A percentile compares a stretch with the other conserved stretches of the same genome.
Evolutionary conservation across 164 flowering plant genomes (phyloP).

Genomic region (Paratinospora sagittata): DNA sequence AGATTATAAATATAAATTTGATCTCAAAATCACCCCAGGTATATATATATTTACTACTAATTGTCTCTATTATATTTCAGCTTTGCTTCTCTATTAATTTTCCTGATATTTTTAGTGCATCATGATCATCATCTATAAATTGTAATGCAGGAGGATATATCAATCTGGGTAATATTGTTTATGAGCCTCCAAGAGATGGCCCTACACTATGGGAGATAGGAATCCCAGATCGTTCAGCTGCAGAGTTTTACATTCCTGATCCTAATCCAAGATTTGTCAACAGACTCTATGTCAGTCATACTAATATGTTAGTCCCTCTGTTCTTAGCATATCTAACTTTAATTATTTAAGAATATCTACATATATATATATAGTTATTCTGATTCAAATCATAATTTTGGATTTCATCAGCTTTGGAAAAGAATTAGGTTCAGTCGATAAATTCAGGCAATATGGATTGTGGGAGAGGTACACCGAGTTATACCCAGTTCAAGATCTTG

Average conservation of each 20-base stretch:
- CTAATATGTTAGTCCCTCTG: constrained; percentile 44
- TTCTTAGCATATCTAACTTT: not conserved
- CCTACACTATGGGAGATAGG: constrained; percentile 94
- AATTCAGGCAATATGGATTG: constrained; percentile 74
- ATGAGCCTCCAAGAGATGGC: constrained; percentile 67
- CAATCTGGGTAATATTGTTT: constrained; percentile 46
- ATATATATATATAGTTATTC: not conserved
- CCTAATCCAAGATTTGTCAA: constrained; percentile 60
- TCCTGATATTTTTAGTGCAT: not conserved
- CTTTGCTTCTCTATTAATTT: not conserved
- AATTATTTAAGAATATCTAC: not conserved
- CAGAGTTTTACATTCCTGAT: constrained; percentile 70
- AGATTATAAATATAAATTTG: constrained; percentile 41
- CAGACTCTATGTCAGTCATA: constrained; percentile 49
- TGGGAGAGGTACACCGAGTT: constrained; percentile 73
- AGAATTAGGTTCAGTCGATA: constrained; percentile 4
- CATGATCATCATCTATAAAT: not conserved
- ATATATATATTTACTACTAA: not conserved
- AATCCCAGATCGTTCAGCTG: constrained; percentile 75
- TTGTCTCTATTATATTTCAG: not conserved
- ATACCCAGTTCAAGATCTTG: constrained; percentile 54
- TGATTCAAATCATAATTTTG: constrained; percentile 1
- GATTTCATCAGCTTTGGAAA: not conserved
- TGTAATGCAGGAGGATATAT: constrained; percentile 40
- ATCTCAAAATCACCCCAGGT: constrained; percentile 54